These are phyloP conservation scores for Brasenia schreberi DNA, from an alignment of 164 flowering plant genomes.

Conservation along the genomic window DNA sequence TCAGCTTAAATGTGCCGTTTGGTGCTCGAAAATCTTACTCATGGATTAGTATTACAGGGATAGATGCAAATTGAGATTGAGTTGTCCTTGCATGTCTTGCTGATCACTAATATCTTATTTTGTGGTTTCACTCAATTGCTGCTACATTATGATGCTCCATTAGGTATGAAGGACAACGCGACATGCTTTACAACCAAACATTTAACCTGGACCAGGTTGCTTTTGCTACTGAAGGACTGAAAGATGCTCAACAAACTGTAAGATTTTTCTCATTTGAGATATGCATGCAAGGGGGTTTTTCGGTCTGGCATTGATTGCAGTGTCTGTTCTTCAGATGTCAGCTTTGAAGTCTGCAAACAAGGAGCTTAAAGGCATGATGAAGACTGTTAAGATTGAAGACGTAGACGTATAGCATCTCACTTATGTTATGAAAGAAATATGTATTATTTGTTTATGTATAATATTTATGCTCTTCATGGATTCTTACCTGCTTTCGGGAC, in stretches of 20 bases:
- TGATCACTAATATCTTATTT: background rate
- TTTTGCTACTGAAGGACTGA: slow-evolving; percentile 92
- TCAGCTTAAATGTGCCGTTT: background rate
- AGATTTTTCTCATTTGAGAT: slow-evolving; percentile 10
- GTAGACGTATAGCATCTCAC: too few species aligned
- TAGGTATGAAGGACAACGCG: slow-evolving; percentile 98
- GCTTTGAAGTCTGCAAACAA: slow-evolving; percentile 77
- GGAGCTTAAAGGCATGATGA: slow-evolving; percentile 88
- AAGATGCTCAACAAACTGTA: slow-evolving; percentile 98
- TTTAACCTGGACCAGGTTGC: slow-evolving; percentile 96
- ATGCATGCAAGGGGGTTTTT: background rate
- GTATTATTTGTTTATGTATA: background rate
- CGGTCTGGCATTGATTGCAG: background rate
- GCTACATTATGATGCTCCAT: background rate
- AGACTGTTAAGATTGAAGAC: slow-evolving; percentile 76
- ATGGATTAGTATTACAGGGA: background rate
- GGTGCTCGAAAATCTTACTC: background rate
- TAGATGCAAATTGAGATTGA: background rate
- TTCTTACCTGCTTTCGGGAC: background rate
- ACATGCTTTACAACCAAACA: slow-evolving; percentile 97
- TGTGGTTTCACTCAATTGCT: background rate
- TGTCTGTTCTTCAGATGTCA: slow-evolving; percentile 47
- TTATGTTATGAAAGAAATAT: too few species aligned
- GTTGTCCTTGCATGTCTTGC: background rate
- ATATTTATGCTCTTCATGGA: background rate